These are phyloP conservation scores for Chara braunii DNA, from an alignment of 139 green algal species.

Conservation along the genomic window DNA sequence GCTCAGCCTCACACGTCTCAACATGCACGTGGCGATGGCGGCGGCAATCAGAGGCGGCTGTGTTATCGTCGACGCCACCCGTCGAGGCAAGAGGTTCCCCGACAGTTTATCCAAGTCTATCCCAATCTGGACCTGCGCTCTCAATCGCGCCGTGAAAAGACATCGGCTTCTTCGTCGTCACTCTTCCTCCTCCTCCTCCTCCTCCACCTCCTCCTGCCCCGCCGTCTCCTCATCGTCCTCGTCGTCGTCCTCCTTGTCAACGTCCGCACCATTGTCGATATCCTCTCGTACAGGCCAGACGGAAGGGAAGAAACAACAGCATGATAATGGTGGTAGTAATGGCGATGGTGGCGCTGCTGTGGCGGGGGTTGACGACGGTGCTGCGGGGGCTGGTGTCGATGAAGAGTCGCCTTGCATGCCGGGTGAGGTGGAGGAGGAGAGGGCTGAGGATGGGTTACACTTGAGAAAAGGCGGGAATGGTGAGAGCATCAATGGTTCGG, in stretches of 20 bases:
- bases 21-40: slow-evolving; percentile 62
- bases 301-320: background rate
- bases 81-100: slow-evolving; percentile 76
- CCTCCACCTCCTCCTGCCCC: background rate
- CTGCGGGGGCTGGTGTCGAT: too few species aligned
- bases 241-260: background rate
- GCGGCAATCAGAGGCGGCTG: slow-evolving; percentile 46
- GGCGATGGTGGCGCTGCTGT: too few species aligned
- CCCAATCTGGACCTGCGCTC: slow-evolving; percentile 80
- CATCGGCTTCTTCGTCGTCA: background rate
- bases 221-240: too few species aligned
- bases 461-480: too few species aligned
- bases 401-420: too few species aligned
- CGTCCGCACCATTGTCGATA: background rate
- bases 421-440: too few species aligned
- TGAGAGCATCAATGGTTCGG: too few species aligned
- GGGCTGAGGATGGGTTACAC: too few species aligned
- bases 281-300: background rate
- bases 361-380: too few species aligned
- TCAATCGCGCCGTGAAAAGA: slow-evolving; percentile 67
- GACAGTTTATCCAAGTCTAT: slow-evolving; percentile 89
- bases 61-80: slow-evolving; percentile 86
- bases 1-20: slow-evolving; percentile 79
- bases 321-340: background rate
- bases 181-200: background rate